Percentiles rank a stretch among this genome's conserved stretches.
These are phyloP conservation scores for Mycena citricolor DNA, from an alignment of 1,284 basidiomycete genomes.

Conservation along the genomic window DNA sequence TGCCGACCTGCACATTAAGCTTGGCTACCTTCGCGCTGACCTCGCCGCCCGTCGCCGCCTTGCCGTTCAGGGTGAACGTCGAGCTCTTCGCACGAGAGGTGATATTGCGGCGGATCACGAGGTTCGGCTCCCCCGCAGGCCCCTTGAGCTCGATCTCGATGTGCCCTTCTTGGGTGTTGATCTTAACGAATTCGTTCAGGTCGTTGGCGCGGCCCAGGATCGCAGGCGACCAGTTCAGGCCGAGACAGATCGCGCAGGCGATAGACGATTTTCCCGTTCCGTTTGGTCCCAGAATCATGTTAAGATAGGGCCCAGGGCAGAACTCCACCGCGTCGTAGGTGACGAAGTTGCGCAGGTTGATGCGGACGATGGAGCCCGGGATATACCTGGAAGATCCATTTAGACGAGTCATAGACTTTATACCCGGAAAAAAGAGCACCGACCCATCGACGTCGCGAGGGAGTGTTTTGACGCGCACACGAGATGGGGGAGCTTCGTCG, in stretches of 20 bases:
- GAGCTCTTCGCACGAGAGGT: slow-evolving; percentile 29
- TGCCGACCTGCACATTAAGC: slow-evolving; percentile 89
- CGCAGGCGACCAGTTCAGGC: slow-evolving; percentile 85
- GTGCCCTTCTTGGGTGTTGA: slow-evolving; percentile 69
- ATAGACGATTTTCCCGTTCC: slow-evolving; percentile 96
- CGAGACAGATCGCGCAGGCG: slow-evolving; percentile 93
- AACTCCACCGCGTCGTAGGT: slow-evolving; percentile 97
- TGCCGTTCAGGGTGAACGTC: slow-evolving; percentile 63
- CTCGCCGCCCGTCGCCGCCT: slow-evolving; percentile 59
- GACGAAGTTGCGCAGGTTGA: slow-evolving; percentile 88
- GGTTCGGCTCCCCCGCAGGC: slow-evolving; percentile 27
- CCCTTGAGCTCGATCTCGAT: slow-evolving; percentile 95
- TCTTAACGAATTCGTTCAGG: slow-evolving; percentile 84
- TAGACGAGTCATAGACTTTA: background rate
- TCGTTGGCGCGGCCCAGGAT: slow-evolving; percentile 85
- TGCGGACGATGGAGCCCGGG: slow-evolving; percentile 90
- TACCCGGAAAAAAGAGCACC: no score
- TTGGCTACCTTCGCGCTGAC: slow-evolving; percentile 69
- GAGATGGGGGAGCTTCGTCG: slow-evolving; percentile 22
- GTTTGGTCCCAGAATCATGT: slow-evolving; percentile 98
- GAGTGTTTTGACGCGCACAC: slow-evolving; percentile 46
- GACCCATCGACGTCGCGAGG: slow-evolving; percentile 70
- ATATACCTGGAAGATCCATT: slow-evolving; percentile 78
- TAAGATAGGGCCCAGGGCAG: slow-evolving; percentile 86
- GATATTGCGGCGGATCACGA: slow-evolving; percentile 7